These are phyloP conservation scores for Botryosphaeria dothidea DNA, from an alignment of 2,329 filamentous ascomycete genomes.

Conservation along the genomic window DNA sequence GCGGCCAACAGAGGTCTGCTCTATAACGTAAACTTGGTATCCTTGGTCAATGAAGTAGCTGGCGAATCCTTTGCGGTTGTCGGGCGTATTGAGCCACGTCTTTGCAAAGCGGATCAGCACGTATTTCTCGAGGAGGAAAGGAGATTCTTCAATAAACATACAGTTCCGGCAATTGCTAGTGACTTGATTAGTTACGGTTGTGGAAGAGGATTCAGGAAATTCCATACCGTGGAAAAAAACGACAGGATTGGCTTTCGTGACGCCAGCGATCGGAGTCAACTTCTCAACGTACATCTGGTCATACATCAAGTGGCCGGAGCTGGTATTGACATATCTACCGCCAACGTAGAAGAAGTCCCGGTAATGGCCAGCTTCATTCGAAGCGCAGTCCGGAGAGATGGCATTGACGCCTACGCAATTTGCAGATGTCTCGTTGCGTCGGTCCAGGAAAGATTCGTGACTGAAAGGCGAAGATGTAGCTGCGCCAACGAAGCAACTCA, in stretches of 20 bases:
- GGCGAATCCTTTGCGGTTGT: conserved; percentile 49
- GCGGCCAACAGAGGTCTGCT: conserved; percentile 40
- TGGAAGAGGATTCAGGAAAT: neutral
- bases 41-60: conserved; percentile 48
- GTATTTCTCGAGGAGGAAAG: neutral
- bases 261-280: conserved; percentile 38
- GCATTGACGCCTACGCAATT: neutral
- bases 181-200: neutral
- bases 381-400: neutral
- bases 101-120: conserved; percentile 20
- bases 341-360: neutral
- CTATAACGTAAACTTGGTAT: conserved; percentile 49
- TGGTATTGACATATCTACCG: neutral
- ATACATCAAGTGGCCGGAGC: conserved; percentile 6
- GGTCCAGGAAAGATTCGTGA: neutral
- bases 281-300: conserved; percentile 59
- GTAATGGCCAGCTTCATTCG: neutral
- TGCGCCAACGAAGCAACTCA: too few species aligned
- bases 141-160: neutral
- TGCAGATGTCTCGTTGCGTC: neutral
- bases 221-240: conserved; percentile 26
- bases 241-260: conserved; percentile 25
- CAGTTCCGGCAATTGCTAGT: neutral
- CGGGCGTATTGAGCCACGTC: conserved; percentile 52
- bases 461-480: neutral